Conservation (phyloP, 164 flowering plant genomes). For the Vitis amurensis region DNA sequence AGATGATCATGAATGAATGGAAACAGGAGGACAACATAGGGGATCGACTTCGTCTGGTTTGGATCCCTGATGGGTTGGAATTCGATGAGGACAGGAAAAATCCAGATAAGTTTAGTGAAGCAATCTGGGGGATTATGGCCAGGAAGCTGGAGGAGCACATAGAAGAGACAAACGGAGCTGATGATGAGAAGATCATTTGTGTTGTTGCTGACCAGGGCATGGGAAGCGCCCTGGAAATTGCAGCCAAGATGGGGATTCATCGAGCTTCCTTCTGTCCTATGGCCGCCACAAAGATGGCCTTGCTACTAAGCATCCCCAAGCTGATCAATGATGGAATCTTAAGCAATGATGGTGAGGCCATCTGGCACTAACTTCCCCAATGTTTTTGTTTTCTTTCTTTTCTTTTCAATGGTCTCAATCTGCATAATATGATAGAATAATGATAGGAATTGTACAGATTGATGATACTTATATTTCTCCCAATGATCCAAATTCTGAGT, state of each 20-base stretch:
- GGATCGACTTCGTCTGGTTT: slow-evolving; percentile 18
- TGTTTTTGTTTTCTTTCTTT: too few relatives aligned
- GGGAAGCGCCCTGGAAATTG: slow-evolving; percentile 34
- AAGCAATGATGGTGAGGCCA: too few relatives aligned
- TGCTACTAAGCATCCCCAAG: slow-evolving; percentile 21
- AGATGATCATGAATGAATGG: slow-evolving; percentile 15
- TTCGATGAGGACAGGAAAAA: slow-evolving; percentile 26
- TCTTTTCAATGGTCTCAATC: too few relatives aligned
- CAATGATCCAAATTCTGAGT: too few relatives aligned
- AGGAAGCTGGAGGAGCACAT: slow-evolving; percentile 30
- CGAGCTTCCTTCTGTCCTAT: slow-evolving; percentile 38
- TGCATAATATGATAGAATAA: too few relatives aligned
- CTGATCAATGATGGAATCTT: slow-evolving; percentile 32
- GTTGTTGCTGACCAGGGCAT: slow-evolving; percentile 30
- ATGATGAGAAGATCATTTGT: slow-evolving; percentile 17
- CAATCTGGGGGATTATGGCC: slow-evolving; percentile 19
- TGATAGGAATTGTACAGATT: too few relatives aligned
- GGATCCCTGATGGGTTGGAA: slow-evolving; percentile 39
- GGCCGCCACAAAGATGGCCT: slow-evolving; percentile 18
- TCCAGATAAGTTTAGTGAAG: slow-evolving; percentile 10
- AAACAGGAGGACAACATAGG: background rate
- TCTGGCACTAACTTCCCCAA: too few relatives aligned
- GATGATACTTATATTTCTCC: too few relatives aligned
- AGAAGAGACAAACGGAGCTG: slow-evolving; percentile 13
- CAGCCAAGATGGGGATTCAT: slow-evolving; percentile 27